Percentiles rank a stretch among this genome's conserved stretches.
These are phyloP conservation scores for Candida lessepsii DNA, from an alignment of 805 yeast genomes.

Conservation along the genomic window DNA sequence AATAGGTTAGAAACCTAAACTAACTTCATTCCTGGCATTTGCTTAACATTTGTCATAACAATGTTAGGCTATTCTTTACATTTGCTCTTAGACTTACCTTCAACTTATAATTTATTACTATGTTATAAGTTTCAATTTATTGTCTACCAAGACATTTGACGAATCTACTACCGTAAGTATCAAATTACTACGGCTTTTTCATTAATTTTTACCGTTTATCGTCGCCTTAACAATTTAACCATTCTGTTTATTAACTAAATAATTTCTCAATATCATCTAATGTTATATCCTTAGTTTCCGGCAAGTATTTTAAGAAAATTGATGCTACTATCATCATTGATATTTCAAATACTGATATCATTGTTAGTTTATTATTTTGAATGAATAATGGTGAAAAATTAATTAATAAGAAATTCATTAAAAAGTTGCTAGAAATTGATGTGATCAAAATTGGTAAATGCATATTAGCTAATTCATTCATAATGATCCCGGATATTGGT, in stretches of 20 bases:
- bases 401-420: slow-evolving; percentile 12
- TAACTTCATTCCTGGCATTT: background rate
- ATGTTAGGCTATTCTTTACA: no score
- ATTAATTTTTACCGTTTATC: no score
- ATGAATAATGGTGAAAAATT: slow-evolving; percentile 10
- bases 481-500: slow-evolving; percentile 26
- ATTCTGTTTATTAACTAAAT: no score
- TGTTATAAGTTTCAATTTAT: no score
- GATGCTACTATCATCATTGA: slow-evolving; percentile 8
- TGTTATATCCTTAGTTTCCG: slow-evolving; percentile 13
- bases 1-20: background rate
- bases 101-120: no score
- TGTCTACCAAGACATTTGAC: no score
- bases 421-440: slow-evolving; percentile 11
- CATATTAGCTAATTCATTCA: slow-evolving; percentile 24
- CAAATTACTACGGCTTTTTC: no score
- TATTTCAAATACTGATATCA: slow-evolving; percentile 10
- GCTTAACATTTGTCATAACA: no score
- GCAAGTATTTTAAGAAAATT: slow-evolving; percentile 7
- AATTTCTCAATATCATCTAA: slow-evolving; percentile 4
- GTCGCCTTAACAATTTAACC: no score
- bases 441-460: slow-evolving; percentile 17
- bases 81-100: no score
- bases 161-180: no score
- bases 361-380: background rate